phyloP scores from a whole-genome alignment of 1,284 basidiomycete species.

The Pascua guehoae region DNA sequence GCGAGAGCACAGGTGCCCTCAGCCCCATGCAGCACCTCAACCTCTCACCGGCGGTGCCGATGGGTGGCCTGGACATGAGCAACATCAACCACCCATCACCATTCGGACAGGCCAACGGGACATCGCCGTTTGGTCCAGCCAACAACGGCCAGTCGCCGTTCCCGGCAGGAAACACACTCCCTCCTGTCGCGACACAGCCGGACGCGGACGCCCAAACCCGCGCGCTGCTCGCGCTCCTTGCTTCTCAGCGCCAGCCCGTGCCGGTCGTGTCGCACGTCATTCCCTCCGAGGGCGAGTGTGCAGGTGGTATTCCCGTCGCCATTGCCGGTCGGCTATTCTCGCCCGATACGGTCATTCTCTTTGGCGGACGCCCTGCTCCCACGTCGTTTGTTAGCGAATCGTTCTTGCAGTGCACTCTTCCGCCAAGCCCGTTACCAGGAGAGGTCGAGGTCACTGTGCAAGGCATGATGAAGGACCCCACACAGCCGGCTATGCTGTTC shows the following conservation, averaged over 20 bases:
- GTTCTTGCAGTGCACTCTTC: constrained; percentile 87
- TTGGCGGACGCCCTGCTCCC: constrained; percentile 77
- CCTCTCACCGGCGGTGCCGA: constrained; percentile 14
- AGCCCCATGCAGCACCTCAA: constrained; percentile 20
- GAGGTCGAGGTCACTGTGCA: constrained; percentile 83
- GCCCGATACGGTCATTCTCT: constrained; percentile 64
- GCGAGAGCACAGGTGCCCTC: constrained; percentile 23
- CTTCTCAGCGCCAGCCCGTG: constrained; percentile 14
- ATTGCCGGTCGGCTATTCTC: constrained; percentile 83
- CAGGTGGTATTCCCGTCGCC: constrained; percentile 92
- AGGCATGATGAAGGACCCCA: constrained; percentile 48
- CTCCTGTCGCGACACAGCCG: constrained; percentile 19
- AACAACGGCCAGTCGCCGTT: constrained; percentile 10
- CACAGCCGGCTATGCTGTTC: constrained; percentile 32
- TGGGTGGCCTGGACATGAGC: constrained; percentile 17
- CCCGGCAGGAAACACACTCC: constrained; percentile 4
- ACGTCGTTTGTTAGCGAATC: constrained; percentile 91
- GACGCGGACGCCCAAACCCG: constrained; percentile 19
- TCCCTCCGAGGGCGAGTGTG: constrained; percentile 83
- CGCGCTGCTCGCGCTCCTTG: constrained; percentile 16
- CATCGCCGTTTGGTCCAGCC: not conserved
- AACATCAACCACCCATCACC: constrained; percentile 4
- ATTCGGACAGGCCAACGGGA: not conserved
- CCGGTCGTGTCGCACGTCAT: constrained; percentile 61
- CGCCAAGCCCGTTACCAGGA: constrained; percentile 75